A percentile compares a stretch with the other conserved stretches of the same genome.
Conservation (phyloP, 1,284 basidiomycete species). For the Coniferiporia weirii region DNA sequence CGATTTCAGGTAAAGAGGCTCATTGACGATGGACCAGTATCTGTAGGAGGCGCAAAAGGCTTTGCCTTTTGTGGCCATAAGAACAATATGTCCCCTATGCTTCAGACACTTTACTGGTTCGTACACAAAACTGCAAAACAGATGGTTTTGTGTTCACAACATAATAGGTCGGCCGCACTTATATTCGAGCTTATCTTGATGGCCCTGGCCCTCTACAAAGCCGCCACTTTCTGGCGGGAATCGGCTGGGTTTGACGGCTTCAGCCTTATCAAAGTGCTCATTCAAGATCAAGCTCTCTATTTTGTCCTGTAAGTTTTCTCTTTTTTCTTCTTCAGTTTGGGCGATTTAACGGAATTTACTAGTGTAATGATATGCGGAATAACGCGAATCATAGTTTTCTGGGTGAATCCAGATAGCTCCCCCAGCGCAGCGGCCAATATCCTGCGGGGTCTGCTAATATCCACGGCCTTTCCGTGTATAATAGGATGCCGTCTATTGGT, state of each 20-base stretch:
- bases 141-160: too few relatives aligned
- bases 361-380: neutral
- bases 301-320: conserved; percentile 1
- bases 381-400: neutral
- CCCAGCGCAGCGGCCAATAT: neutral
- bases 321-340: neutral
- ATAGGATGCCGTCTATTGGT: neutral
- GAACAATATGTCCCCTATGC: neutral
- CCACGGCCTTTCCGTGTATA: neutral
- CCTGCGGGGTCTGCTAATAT: neutral
- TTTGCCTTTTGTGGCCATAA: neutral
- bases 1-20: too few relatives aligned
- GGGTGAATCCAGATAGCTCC: neutral
- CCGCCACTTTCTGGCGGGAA: neutral
- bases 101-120: neutral
- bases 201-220: neutral
- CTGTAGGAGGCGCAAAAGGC: neutral
- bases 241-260: neutral
- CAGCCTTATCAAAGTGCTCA: neutral
- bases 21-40: too few relatives aligned
- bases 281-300: neutral
- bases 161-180: neutral
- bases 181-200: neutral
- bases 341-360: neutral
- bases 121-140: too few relatives aligned